A percentile compares a stretch with the other conserved stretches of the same genome.
Conservation (phyloP, 2,329 filamentous ascomycete genomes). For the Simplicillium sp. region DNA sequence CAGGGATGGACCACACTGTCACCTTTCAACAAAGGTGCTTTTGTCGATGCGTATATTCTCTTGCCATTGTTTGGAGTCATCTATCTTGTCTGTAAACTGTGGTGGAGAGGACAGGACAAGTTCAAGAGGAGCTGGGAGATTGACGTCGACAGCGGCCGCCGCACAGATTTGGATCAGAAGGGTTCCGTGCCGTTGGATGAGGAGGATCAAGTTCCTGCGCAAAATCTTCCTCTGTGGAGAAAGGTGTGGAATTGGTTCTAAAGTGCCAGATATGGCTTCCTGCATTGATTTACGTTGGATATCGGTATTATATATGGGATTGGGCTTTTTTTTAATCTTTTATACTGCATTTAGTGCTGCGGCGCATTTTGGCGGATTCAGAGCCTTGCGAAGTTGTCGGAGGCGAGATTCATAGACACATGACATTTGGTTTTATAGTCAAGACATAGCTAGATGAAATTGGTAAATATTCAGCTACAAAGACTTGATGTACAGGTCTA, state of each 20-base stretch:
- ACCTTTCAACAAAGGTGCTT: constrained; percentile 47
- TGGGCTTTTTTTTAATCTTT: background rate
- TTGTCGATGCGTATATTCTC: constrained; percentile 55
- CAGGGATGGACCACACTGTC: constrained; percentile 52
- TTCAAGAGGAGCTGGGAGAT: constrained; percentile 41
- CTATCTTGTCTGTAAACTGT: constrained; percentile 43
- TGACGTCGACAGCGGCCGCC: constrained; percentile 45
- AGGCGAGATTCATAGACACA: background rate
- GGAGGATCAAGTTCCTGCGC: constrained; percentile 12
- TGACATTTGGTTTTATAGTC: too few species aligned
- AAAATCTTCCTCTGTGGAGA: constrained; percentile 30
- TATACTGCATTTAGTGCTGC: background rate
- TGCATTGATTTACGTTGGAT: background rate
- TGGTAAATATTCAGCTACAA: too few species aligned
- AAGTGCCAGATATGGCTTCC: background rate
- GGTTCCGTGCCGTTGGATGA: constrained; percentile 17
- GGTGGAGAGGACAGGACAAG: constrained; percentile 37
- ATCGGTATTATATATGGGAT: background rate
- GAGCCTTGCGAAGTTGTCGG: constrained; percentile 6
- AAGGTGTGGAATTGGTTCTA: constrained; percentile 32
- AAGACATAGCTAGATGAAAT: too few species aligned
- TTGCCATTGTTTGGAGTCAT: constrained; percentile 50
- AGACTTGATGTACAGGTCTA: too few species aligned
- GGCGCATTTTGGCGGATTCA: background rate
- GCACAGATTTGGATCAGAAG: constrained; percentile 42